Conservation (phyloP, 805 yeast genomes). For the Dipodascus geniculatus region DNA sequence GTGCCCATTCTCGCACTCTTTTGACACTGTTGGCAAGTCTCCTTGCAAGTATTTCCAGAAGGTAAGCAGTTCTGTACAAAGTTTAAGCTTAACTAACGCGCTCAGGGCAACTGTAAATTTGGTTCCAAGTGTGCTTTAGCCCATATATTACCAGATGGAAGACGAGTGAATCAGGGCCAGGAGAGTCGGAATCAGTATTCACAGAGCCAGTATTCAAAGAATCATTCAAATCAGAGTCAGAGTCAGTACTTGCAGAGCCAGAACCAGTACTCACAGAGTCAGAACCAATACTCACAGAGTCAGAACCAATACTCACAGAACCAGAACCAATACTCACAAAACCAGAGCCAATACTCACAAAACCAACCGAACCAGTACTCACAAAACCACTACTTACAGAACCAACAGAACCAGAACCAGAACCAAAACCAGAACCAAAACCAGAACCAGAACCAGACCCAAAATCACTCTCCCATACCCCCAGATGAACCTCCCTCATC, state of each 20-base stretch:
- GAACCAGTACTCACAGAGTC: too few relatives aligned
- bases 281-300: too few relatives aligned
- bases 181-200: constrained; percentile 3
- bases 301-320: too few relatives aligned
- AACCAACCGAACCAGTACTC: too few relatives aligned
- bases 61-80: constrained; percentile 2
- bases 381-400: too few relatives aligned
- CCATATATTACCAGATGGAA: constrained; percentile 80
- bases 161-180: constrained; percentile 43
- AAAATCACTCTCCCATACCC: too few relatives aligned
- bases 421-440: too few relatives aligned
- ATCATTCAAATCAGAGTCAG: constrained; percentile 7
- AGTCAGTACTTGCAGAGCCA: too few relatives aligned
- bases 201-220: constrained; percentile 1
- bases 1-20: constrained; percentile 83
- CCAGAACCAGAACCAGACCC: too few relatives aligned
- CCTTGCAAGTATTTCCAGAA: constrained; percentile 91
- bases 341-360: too few relatives aligned
- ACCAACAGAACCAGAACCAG: too few relatives aligned
- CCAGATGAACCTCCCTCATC: background rate
- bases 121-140: constrained; percentile 92
- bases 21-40: constrained; percentile 38
- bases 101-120: constrained; percentile 80
- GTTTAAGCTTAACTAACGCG: background rate
- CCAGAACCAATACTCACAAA: too few relatives aligned